A percentile compares a stretch with the other conserved stretches of the same genome.
Conservation (phyloP, 495 filamentous ascomycete species). For the Massariosphaeria phaeospora region DNA sequence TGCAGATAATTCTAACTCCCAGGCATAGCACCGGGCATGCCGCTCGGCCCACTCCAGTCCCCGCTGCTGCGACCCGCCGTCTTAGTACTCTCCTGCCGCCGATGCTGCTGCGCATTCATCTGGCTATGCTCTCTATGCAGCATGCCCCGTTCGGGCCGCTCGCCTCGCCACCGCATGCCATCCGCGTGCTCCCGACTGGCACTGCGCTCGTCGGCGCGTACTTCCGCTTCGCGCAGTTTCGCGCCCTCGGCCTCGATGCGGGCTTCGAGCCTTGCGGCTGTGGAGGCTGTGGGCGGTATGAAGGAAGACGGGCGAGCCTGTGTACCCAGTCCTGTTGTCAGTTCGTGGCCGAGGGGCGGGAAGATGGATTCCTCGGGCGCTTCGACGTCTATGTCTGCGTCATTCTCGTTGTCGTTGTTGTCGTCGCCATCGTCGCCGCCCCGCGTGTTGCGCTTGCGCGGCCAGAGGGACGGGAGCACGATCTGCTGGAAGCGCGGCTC, state of each 20-base stretch:
- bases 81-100: conserved; percentile 3
- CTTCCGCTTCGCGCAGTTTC: conserved; percentile 30
- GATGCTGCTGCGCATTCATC: too few relatives aligned
- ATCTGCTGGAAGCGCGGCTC: conserved; percentile 96
- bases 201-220: conserved; percentile 21
- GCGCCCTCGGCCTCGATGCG: conserved; percentile 28
- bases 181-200: background rate
- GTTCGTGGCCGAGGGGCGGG: background rate
- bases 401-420: conserved; percentile 37
- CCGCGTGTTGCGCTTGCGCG: conserved; percentile 75
- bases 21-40: conserved; percentile 29
- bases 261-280: conserved; percentile 13
- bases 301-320: background rate
- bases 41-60: conserved; percentile 29
- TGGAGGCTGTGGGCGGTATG: background rate
- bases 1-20: background rate
- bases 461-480: conserved; percentile 88
- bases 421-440: conserved; percentile 48
- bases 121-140: background rate
- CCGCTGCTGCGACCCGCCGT: conserved; percentile 16
- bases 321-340: background rate
- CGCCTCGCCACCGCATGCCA: conserved; percentile 25
- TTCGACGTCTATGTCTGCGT: conserved; percentile 8
- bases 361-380: background rate
- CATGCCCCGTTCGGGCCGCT: background rate